Percentiles rank a stretch among this genome's conserved stretches.
Conservation (phyloP, 495 filamentous ascomycete genomes). For the Penicillium simplicissimum region DNA sequence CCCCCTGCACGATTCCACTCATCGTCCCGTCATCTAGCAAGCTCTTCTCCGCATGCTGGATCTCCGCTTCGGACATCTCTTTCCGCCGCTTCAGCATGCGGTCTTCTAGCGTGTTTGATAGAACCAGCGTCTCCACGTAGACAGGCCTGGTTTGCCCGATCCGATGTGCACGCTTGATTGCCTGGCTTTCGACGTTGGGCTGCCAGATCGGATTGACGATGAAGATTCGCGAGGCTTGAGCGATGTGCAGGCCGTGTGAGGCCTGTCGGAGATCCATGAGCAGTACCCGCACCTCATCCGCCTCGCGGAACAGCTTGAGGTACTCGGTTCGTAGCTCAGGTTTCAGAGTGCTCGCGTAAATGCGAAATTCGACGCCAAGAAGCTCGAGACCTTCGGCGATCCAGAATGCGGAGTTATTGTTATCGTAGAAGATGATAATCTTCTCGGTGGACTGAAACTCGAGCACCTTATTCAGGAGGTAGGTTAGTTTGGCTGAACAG, state of each 20-base stretch:
- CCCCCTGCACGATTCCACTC: conserved; percentile 74
- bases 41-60: conserved; percentile 60
- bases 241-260: conserved; percentile 83
- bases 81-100: conserved; percentile 72
- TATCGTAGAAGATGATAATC: conserved; percentile 91
- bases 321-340: conserved; percentile 65
- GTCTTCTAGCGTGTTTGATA: conserved; percentile 83
- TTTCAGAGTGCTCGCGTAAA: conserved; percentile 74
- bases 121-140: conserved; percentile 81
- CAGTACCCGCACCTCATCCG: conserved; percentile 64
- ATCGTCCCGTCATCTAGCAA: conserved; percentile 78
- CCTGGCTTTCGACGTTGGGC: conserved; percentile 84
- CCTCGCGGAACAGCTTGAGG: conserved; percentile 73
- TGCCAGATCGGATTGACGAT: conserved; percentile 90
- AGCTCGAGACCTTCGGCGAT: conserved; percentile 81
- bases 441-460: conserved; percentile 71
- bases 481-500: conserved; percentile 83
- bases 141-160: conserved; percentile 84
- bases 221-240: conserved; percentile 80
- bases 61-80: conserved; percentile 78
- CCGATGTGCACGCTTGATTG: conserved; percentile 85
- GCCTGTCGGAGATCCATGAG: conserved; percentile 90
- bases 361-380: conserved; percentile 72
- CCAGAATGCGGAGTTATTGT: conserved; percentile 79
- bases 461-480: conserved; percentile 72